phyloP scores from a whole-genome alignment of 345 rosid species.

The Linum lewisii region DNA sequence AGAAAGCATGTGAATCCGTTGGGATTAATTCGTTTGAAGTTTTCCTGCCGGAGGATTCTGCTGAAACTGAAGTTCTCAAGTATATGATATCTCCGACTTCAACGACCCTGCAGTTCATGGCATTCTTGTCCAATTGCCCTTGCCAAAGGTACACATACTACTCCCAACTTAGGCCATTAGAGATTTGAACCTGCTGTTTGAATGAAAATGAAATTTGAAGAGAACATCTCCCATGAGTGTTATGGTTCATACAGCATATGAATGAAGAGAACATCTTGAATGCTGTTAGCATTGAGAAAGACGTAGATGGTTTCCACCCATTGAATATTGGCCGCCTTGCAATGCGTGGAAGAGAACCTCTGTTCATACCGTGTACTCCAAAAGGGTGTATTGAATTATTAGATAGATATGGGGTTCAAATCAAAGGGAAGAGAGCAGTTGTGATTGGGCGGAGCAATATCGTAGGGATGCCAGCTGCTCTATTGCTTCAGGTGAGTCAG shows the following conservation, averaged over 20 bases:
- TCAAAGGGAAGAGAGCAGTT: conserved; percentile 80
- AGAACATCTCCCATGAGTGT: neutral
- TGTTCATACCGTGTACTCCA: conserved; percentile 80
- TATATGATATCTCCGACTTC: conserved; percentile 43
- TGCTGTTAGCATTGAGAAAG: conserved; percentile 72
- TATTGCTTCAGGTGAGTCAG: conserved; percentile 64
- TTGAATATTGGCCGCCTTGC: conserved; percentile 77
- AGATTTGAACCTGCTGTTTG: neutral
- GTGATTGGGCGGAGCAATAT: conserved; percentile 90
- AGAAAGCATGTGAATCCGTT: conserved; percentile 70
- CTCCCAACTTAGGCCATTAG: neutral
- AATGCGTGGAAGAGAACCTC: conserved; percentile 77
- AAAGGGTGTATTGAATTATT: conserved; percentile 86
- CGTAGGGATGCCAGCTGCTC: conserved; percentile 91
- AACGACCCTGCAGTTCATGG: conserved; percentile 80
- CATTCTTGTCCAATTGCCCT: conserved; percentile 83
- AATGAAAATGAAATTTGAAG: neutral
- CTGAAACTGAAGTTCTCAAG: conserved; percentile 58
- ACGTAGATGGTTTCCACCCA: conserved; percentile 89
- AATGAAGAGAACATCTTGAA: conserved; percentile 61
- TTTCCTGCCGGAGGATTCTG: conserved; percentile 41
- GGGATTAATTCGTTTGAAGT: conserved; percentile 75
- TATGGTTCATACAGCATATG: conserved; percentile 49
- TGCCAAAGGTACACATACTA: conserved; percentile 53
- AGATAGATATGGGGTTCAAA: conserved; percentile 53